Base-by-base conservation (phyloP, 2,329 filamentous ascomycete genomes). In the Xylariomycetidae sp. region DNA sequence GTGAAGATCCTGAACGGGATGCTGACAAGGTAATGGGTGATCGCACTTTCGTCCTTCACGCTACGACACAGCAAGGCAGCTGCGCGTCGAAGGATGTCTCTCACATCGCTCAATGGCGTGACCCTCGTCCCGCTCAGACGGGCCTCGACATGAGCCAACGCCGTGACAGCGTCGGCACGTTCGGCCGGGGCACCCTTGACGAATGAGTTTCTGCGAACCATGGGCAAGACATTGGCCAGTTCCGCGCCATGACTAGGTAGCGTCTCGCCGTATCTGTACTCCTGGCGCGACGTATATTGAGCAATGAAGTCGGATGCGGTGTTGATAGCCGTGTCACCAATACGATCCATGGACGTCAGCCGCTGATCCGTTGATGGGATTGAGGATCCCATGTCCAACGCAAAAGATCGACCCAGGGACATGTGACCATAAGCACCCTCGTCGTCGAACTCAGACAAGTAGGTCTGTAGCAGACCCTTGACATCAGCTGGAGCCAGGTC, bases 231-330 rank as follows among this genome's bases (percentile, higher is more conserved):
- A 28, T 69, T 72, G 31, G 82, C 62, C 64, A 82, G 74, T 52
- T 83, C 78, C 38, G 72, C 68, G 38, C 81, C 78, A 40, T 80
- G 76, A 38, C 83, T 79, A 2, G 81, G 77, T 23, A 84, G 64
- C 3, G 78, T 74, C 54, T 95, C 87, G 9, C 87, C 79, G 53
- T 90, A 90, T 36, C 89, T 80, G 58, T 98, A 98, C 53, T 95
- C 89, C 56, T 98, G 93, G 23, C 92, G 83, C 17, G 88, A 93
- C 4, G 90, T 96, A 57, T 98, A 98, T 54, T 98, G 90, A 2
- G 92, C 88, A 53, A 98, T 79, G 50, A 98, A 95, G 56, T 96
- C 90, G 3, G 92, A 96, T 1, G 86, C 88, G 9, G 89, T 88
- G 56, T 96, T 95, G 56, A 95, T 82, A 42, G 77, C 77, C 34